These are phyloP conservation scores for Candida oleophila DNA, from an alignment of 805 yeast genomes.

Conservation along the genomic window DNA sequence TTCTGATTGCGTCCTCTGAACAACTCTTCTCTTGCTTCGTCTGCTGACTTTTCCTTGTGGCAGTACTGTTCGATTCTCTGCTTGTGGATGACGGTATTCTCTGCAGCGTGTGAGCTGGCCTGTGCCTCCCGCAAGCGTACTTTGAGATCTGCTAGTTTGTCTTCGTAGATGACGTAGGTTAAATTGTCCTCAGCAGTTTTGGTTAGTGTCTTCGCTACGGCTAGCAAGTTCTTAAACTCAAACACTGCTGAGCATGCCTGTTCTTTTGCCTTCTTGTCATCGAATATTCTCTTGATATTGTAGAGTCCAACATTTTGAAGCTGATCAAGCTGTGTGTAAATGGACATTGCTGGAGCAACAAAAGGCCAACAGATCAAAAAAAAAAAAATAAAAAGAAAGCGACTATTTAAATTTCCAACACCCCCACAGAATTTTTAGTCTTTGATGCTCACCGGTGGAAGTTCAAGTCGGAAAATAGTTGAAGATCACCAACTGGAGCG, in stretches of 20 bases:
- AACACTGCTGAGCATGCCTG: constrained; percentile 1
- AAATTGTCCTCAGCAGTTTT: neutral
- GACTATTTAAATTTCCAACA: too few relatives aligned
- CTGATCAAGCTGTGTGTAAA: constrained; percentile 17
- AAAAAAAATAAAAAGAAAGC: too few relatives aligned
- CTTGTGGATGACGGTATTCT: constrained; percentile 28
- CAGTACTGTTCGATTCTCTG: constrained; percentile 28
- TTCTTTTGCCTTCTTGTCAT: constrained; percentile 8
- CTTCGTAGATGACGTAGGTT: constrained; percentile 6
- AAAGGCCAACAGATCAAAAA: too few relatives aligned
- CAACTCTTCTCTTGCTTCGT: constrained; percentile 14
- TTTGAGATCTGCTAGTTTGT: constrained; percentile 9
- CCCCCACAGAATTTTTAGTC: too few relatives aligned
- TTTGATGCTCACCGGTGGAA: neutral
- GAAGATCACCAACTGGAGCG: too few relatives aligned
- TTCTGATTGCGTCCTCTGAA: constrained; percentile 21
- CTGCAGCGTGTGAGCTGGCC: constrained; percentile 22
- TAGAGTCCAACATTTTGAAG: constrained; percentile 20
- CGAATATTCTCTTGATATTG: constrained; percentile 15
- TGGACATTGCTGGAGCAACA: constrained; percentile 18
- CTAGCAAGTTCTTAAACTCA: constrained; percentile 1
- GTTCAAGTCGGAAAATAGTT: too few relatives aligned
- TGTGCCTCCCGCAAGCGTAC: constrained; percentile 28
- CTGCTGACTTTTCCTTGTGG: neutral
- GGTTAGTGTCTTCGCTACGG: neutral